Evolutionary conservation across 2,329 filamentous ascomycete species (phyloP).

Genomic region (Exophiala aquamarina): DNA sequence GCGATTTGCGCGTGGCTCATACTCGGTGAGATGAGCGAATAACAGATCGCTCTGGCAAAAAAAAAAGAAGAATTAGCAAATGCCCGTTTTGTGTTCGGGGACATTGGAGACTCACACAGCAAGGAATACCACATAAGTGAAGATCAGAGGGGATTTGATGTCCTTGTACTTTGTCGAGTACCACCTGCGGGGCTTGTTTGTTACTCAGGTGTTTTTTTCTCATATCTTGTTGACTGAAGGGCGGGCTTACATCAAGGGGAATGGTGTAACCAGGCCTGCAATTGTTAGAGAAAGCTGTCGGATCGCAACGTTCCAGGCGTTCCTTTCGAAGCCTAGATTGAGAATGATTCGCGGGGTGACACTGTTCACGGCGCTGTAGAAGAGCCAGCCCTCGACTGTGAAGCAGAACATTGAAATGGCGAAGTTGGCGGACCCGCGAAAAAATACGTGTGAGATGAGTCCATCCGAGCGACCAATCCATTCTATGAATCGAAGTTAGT

Average conservation of each 20-base stretch:
- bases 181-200: conserved; percentile 23
- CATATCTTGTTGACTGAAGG: too few species aligned
- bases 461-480: conserved; percentile 57
- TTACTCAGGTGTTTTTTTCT: neutral
- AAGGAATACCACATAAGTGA: conserved; percentile 50
- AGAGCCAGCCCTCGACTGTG: conserved; percentile 60
- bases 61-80: neutral
- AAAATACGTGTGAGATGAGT: conserved; percentile 58
- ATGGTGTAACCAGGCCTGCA: conserved; percentile 40
- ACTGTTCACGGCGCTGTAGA: conserved; percentile 54
- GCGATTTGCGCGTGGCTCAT: conserved; percentile 49
- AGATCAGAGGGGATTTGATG: conserved; percentile 47
- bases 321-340: conserved; percentile 48
- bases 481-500: conserved; percentile 42
- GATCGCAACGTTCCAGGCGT: conserved; percentile 49
- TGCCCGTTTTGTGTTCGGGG: too few species aligned
- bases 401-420: conserved; percentile 56
- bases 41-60: conserved; percentile 39
- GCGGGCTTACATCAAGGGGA: conserved; percentile 45
- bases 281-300: conserved; percentile 49
- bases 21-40: conserved; percentile 44
- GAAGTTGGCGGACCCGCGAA: conserved; percentile 55
- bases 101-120: conserved; percentile 48
- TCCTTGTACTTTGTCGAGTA: conserved; percentile 53
- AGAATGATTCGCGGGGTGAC: conserved; percentile 51